Evolutionary conservation across 176 grass and related monocot genomes (phyloP).

Genomic region (Oropetium thomaeum): DNA sequence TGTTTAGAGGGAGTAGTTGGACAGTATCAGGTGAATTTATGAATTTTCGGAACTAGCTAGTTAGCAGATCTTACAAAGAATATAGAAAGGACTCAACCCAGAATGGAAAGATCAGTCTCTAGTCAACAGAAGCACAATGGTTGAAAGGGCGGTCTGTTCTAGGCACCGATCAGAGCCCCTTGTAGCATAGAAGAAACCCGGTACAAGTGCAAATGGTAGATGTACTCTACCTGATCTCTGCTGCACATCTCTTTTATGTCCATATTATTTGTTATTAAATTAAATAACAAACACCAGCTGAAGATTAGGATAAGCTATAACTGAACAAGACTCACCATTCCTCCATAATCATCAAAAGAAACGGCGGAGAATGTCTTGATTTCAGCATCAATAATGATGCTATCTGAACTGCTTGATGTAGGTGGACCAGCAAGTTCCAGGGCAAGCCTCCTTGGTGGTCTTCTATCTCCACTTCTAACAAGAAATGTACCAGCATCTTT

Average conservation of each 20-base stretch:
- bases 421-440: conserved; percentile 60
- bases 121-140: background rate
- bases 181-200: background rate
- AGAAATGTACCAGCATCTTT: conserved; percentile 76
- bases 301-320: background rate
- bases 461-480: conserved; percentile 83
- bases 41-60: background rate
- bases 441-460: conserved; percentile 81
- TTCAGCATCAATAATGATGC: conserved; percentile 77
- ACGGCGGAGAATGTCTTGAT: conserved; percentile 84
- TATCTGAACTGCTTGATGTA: conserved; percentile 63
- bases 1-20: too few relatives aligned
- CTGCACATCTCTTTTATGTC: background rate
- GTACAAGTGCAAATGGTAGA: background rate
- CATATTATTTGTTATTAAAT: background rate
- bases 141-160: background rate
- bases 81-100: background rate
- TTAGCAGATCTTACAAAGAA: background rate
- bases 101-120: background rate
- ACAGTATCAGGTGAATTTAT: background rate
- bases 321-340: conserved; percentile 62
- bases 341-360: conserved; percentile 95
- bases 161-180: background rate
- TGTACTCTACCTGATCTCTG: background rate
- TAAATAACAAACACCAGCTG: background rate